These are phyloP conservation scores for Rubroboletus satanas DNA, from an alignment of 768 basidiomycete species.

Conservation along the genomic window DNA sequence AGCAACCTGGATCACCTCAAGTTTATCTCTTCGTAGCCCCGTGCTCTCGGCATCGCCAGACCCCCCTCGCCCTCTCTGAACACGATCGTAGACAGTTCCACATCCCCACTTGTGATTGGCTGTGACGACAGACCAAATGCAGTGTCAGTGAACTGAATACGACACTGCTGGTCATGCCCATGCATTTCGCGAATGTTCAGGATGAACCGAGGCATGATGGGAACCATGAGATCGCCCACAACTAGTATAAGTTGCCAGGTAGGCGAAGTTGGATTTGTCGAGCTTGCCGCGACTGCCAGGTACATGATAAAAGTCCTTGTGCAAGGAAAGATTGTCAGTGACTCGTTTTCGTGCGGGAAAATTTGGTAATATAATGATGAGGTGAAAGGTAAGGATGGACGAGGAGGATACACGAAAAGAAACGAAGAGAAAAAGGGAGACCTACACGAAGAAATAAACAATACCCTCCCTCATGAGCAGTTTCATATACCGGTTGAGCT, in stretches of 20 bases:
- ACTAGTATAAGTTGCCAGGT: not conserved
- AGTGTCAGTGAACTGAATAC: not conserved
- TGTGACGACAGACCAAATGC: not conserved
- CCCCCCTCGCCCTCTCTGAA: not conserved
- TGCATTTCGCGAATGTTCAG: not conserved
- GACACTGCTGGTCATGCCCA: not conserved
- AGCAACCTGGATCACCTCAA: too few relatives aligned
- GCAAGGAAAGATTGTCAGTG: not conserved
- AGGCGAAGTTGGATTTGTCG: not conserved
- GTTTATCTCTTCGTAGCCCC: not conserved
- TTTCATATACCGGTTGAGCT: not conserved
- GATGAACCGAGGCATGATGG: not conserved
- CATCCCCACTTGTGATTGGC: too few relatives aligned
- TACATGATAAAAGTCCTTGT: not conserved
- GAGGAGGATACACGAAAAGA: not conserved
- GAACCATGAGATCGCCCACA: not conserved
- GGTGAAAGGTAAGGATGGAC: not conserved
- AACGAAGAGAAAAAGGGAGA: not conserved
- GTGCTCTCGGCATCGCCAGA: not conserved
- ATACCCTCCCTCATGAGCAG: not conserved
- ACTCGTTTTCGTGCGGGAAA: not conserved
- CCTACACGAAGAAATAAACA: slow-evolving; percentile 2
- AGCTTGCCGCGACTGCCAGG: not conserved
- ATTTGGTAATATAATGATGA: not conserved
- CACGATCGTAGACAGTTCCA: not conserved